phyloP scores from a whole-genome alignment of 2,329 filamentous ascomycete genomes.

The Aspergillus persii region DNA sequence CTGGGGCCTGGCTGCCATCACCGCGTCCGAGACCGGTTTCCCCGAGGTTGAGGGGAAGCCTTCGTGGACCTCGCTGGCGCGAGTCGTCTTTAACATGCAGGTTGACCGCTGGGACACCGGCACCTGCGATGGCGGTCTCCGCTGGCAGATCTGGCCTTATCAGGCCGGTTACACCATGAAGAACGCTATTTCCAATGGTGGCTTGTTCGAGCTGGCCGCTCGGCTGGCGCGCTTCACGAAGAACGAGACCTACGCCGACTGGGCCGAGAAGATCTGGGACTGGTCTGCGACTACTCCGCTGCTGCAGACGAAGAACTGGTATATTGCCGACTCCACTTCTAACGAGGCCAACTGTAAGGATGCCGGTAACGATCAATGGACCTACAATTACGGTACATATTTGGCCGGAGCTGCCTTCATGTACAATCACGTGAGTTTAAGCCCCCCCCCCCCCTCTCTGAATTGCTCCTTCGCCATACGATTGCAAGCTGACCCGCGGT shows the following conservation, averaged over 20 bases:
- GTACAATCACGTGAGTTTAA: conserved; percentile 46
- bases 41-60: conserved; percentile 45
- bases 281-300: conserved; percentile 46
- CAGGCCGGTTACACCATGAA: conserved; percentile 63
- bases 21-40: conserved; percentile 70
- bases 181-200: conserved; percentile 54
- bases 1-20: conserved; percentile 75
- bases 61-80: conserved; percentile 8
- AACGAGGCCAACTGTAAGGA: conserved; percentile 45
- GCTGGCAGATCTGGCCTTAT: conserved; percentile 64
- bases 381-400: conserved; percentile 55
- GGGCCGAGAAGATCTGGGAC: conserved; percentile 59
- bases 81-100: conserved; percentile 10
- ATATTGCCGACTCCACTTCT: conserved; percentile 8
- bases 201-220: conserved; percentile 55
- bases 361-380: conserved; percentile 52
- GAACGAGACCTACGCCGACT: conserved; percentile 70
- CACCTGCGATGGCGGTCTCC: conserved; percentile 6
- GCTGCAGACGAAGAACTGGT: conserved; percentile 34
- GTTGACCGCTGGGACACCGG: conserved; percentile 40
- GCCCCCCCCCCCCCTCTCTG: not conserved
- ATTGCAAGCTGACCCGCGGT: conserved; percentile 2
- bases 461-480: conserved; percentile 14
- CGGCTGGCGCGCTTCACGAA: conserved; percentile 72
- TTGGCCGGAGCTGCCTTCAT: conserved; percentile 53